Conservation (phyloP, 768 basidiomycete genomes). For the Coprinopsis marcescibilis region DNA sequence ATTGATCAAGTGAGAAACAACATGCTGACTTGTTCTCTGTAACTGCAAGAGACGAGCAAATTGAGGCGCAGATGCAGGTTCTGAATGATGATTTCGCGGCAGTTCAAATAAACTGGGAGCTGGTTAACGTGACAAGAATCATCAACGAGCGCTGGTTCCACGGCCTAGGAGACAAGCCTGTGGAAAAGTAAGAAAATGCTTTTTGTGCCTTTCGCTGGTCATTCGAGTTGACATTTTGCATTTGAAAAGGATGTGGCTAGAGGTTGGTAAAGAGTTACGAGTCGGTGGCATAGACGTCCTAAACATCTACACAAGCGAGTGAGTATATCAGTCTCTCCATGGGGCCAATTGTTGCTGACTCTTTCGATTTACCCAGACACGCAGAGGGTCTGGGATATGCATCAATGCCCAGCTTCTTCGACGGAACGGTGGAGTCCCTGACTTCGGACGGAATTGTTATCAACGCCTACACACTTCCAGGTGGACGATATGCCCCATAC, state of each 20-base stretch:
- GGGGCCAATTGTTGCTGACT: too few species aligned
- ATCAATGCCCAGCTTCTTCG: conserved; percentile 42
- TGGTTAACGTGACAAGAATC: conserved; percentile 35
- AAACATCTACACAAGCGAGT: too few species aligned
- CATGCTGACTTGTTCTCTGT: background rate
- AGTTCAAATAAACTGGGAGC: conserved; percentile 32
- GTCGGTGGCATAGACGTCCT: too few species aligned
- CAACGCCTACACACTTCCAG: background rate
- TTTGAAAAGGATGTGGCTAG: too few species aligned
- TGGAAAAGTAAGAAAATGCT: conserved; percentile 27
- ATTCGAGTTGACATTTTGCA: too few species aligned
- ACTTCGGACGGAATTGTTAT: conserved; percentile 39
- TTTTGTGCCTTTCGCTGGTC: conserved; percentile 26
- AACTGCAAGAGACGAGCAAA: conserved; percentile 27
- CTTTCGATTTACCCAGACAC: too few species aligned
- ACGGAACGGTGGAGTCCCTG: conserved; percentile 29
- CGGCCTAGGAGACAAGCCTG: too few species aligned
- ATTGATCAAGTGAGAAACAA: background rate
- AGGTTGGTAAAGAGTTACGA: too few species aligned
- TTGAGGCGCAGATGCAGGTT: conserved; percentile 29
- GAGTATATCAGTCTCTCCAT: too few species aligned
- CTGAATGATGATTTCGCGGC: conserved; percentile 36
- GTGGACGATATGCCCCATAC: background rate
- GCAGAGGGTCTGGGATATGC: conserved; percentile 45
- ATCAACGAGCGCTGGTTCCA: conserved; percentile 44